These are phyloP conservation scores for Sphagnum magellanicum DNA, from an alignment of 228 moss, liverwort and hornwort genomes.

Conservation along the genomic window DNA sequence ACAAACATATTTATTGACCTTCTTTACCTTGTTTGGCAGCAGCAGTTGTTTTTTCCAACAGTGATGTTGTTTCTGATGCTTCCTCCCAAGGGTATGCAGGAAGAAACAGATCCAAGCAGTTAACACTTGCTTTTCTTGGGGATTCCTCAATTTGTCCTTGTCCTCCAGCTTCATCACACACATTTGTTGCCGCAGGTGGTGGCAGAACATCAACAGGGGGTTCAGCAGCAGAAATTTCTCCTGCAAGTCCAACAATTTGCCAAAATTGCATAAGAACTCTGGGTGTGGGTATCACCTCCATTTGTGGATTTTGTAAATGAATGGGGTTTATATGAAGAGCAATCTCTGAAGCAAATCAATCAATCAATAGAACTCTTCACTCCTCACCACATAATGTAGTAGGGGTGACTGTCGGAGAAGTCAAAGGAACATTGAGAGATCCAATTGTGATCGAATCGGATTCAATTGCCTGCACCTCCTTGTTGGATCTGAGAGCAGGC, in stretches of 20 bases:
- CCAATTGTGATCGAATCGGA: neutral
- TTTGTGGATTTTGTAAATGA: no score
- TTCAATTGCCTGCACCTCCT: neutral
- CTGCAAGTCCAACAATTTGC: no score
- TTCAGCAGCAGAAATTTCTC: no score
- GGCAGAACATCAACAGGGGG: no score
- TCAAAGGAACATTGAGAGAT: neutral
- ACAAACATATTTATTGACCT: neutral
- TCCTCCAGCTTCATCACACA: no score
- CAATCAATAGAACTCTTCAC: no score
- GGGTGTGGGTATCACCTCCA: no score
- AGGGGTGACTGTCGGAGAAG: neutral
- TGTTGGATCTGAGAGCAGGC: neutral
- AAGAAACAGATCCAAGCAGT: constrained; percentile 34
- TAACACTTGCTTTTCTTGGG: constrained; percentile 9
- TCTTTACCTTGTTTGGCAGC: neutral
- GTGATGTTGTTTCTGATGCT: neutral
- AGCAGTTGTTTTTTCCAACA: neutral
- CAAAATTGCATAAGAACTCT: no score
- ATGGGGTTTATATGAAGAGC: no score
- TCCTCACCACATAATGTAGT: neutral
- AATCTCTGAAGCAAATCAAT: no score
- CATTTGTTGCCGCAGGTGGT: no score
- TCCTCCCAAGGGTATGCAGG: constrained; percentile 47
- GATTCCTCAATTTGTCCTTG: no score